phyloP scores from a whole-genome alignment of 768 basidiomycete genomes.

The Pilatotrama ljubarskyi region DNA sequence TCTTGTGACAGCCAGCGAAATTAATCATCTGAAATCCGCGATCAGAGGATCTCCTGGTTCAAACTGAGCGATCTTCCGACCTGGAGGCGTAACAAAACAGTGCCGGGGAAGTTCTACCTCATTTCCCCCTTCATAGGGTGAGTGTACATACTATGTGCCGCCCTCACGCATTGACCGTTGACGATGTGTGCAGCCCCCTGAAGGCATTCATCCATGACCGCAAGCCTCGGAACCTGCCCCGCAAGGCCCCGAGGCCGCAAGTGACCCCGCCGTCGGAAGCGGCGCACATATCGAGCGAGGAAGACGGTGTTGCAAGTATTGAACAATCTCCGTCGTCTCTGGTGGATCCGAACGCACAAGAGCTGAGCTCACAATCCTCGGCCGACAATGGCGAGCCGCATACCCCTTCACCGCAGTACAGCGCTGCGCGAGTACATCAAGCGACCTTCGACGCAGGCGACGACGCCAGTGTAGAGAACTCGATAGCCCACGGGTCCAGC shows the following conservation, averaged over 20 bases:
- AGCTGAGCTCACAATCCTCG: slow-evolving; percentile 68
- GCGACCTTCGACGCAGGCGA: slow-evolving; percentile 30
- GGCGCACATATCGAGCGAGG: slow-evolving; percentile 31
- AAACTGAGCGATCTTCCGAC: slow-evolving; percentile 85
- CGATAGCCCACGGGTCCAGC: slow-evolving; percentile 29
- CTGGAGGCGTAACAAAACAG: slow-evolving; percentile 78
- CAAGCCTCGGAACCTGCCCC: slow-evolving; percentile 51
- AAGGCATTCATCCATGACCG: slow-evolving; percentile 68
- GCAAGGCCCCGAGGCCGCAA: slow-evolving; percentile 37
- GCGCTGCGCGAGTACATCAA: slow-evolving; percentile 40
- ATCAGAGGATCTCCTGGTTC: slow-evolving; percentile 97
- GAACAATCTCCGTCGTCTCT: slow-evolving; percentile 31
- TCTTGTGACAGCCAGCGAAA: neutral
- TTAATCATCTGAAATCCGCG: slow-evolving; percentile 18
- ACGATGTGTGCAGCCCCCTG: slow-evolving; percentile 44
- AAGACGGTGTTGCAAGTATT: slow-evolving; percentile 22
- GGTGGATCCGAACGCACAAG: slow-evolving; percentile 41
- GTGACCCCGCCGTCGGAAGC: slow-evolving; percentile 18
- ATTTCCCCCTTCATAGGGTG: slow-evolving; percentile 92
- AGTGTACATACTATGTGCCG: neutral
- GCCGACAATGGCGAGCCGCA: slow-evolving; percentile 60
- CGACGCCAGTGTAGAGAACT: slow-evolving; percentile 35
- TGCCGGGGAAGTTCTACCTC: slow-evolving; percentile 85
- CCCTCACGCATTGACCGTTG: slow-evolving; percentile 11
- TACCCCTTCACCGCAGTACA: slow-evolving; percentile 63